These are phyloP conservation scores for Dactylis glomerata DNA, from an alignment of 176 grass and related monocot species.

Conservation along the genomic window DNA sequence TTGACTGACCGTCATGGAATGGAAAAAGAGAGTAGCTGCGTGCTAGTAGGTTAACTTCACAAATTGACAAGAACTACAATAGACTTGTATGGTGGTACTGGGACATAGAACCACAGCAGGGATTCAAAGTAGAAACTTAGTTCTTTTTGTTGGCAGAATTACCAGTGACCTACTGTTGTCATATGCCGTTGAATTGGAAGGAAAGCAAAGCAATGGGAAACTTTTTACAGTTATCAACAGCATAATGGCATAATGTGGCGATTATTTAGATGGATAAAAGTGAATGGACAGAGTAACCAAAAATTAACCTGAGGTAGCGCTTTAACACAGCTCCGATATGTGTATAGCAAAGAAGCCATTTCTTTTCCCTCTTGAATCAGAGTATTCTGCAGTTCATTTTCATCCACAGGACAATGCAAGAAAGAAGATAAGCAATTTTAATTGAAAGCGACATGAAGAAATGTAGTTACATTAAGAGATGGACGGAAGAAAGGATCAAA, in stretches of 20 bases:
- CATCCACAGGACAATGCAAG: constrained; percentile 26
- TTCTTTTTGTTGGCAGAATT: constrained; percentile 1
- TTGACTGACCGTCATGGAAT: not conserved
- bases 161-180: not conserved
- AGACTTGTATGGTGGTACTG: not conserved
- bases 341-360: constrained; percentile 97
- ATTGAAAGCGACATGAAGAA: constrained; percentile 14
- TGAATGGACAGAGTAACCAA: constrained; percentile 32
- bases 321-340: constrained; percentile 99
- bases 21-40: constrained; percentile 5
- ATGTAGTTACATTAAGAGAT: constrained; percentile 9
- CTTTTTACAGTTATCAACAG: not conserved
- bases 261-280: constrained; percentile 11
- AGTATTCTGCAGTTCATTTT: constrained; percentile 58
- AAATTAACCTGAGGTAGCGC: constrained; percentile 90
- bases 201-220: not conserved
- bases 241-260: not conserved
- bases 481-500: not conserved
- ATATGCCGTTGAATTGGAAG: not conserved
- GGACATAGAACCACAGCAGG: not conserved
- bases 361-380: constrained; percentile 97
- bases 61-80: constrained; percentile 24
- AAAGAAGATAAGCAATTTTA: constrained; percentile 10
- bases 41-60: constrained; percentile 10
- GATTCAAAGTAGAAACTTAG: not conserved